These are phyloP conservation scores for Diaporthe sp. DNA, from an alignment of 2,329 filamentous ascomycete species.

Conservation along the genomic window DNA sequence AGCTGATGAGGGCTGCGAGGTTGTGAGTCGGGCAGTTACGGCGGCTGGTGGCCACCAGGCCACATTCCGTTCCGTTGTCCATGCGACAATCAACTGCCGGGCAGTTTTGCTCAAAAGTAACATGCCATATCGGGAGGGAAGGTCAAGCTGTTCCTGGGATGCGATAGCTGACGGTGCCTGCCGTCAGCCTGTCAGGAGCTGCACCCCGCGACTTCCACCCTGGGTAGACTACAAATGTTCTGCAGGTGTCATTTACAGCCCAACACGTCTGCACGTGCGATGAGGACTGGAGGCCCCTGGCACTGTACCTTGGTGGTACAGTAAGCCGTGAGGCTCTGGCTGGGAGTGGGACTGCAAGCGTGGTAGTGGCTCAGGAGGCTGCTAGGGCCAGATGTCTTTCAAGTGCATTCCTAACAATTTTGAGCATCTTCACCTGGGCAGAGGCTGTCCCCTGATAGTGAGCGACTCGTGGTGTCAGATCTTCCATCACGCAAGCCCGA, in stretches of 20 bases:
- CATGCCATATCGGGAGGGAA: background rate
- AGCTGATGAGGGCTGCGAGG: background rate
- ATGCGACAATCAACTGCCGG: slow-evolving; percentile 8
- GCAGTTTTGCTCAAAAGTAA: background rate
- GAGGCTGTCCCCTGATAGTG: background rate
- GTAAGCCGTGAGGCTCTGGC: slow-evolving; percentile 29
- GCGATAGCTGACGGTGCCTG: background rate
- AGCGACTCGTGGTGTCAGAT: slow-evolving; percentile 9
- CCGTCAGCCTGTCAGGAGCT: slow-evolving; percentile 3
- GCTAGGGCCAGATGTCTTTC: background rate
- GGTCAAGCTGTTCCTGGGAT: background rate
- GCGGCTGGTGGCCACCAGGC: background rate
- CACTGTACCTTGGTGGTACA: slow-evolving; percentile 7
- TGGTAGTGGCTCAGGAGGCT: background rate
- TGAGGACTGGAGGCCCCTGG: slow-evolving; percentile 26
- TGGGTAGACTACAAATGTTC: slow-evolving; percentile 5
- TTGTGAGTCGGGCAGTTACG: background rate
- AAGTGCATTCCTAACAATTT: slow-evolving; percentile 1
- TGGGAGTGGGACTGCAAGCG: slow-evolving; percentile 4
- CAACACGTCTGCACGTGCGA: slow-evolving; percentile 34
- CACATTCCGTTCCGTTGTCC: slow-evolving; percentile 26
- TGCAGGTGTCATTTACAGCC: slow-evolving; percentile 24
- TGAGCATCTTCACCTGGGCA: too few relatives aligned
- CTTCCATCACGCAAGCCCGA: slow-evolving; percentile 37
- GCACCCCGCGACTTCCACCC: background rate